Evolutionary conservation across 305 asterid species (phyloP).

Genomic region (Fraxinus baroniana): DNA sequence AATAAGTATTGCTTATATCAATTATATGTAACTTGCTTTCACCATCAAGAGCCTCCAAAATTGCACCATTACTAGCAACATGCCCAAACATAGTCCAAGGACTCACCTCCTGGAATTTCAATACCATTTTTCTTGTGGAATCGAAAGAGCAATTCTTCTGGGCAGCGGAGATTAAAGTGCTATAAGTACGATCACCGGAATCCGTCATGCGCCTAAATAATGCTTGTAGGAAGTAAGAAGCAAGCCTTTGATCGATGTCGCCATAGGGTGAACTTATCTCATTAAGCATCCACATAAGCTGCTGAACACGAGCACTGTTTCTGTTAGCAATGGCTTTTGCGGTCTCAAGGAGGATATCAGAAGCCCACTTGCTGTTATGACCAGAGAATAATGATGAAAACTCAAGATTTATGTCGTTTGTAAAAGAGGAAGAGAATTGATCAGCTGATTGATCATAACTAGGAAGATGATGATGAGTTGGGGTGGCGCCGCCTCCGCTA

Average conservation of each 20-base stretch:
- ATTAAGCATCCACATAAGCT: constrained; percentile 95
- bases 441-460: constrained; percentile 35
- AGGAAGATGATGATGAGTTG: constrained; percentile 33
- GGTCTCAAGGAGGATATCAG: constrained; percentile 65
- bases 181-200: constrained; percentile 69
- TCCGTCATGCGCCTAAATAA: constrained; percentile 79
- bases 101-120: constrained; percentile 88
- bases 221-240: constrained; percentile 81
- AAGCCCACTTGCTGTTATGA: constrained; percentile 53
- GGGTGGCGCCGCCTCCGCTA: constrained; percentile 17
- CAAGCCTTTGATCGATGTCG: constrained; percentile 75
- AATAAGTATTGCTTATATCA: constrained; percentile 80
- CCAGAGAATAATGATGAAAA: constrained; percentile 55
- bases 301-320: constrained; percentile 60
- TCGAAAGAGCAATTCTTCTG: constrained; percentile 74
- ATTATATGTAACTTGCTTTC: constrained; percentile 67
- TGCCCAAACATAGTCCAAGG: constrained; percentile 96
- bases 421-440: constrained; percentile 44
- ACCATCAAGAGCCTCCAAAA: constrained; percentile 91
- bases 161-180: constrained; percentile 49
- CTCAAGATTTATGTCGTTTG: constrained; percentile 50
- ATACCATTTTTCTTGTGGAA: constrained; percentile 58
- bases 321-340: constrained; percentile 61
- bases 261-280: constrained; percentile 89
- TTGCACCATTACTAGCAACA: constrained; percentile 89